Evolutionary conservation across 257 asterid species (phyloP), one percentile per base, ranked within the genome.

Genomic region (Gynochthodes officinalis): DNA sequence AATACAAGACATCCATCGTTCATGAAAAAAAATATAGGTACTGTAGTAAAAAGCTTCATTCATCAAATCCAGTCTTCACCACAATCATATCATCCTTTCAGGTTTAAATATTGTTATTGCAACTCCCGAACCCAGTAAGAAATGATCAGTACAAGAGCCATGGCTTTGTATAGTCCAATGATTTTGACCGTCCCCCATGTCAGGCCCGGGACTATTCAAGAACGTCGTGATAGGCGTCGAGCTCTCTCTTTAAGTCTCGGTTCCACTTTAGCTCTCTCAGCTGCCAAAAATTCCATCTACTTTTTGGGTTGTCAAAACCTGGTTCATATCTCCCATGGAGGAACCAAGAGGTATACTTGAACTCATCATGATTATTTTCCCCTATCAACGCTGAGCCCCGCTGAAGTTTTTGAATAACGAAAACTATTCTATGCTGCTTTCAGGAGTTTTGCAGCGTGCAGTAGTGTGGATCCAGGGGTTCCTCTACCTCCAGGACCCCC

Each of bases 401-500:
- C n/a, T n/a, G n/a, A n/a, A n/a, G n/a, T n/a, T 42, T 7, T 42
- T 42, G 12, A 10, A 10, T 9, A 1, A 9, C 52, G 4, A 2
- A 46, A 46, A 46, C 3, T 46, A 46, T 46, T 46, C 42, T 46
- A 30, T 33, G 40, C 11, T 69, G 11, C 50, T 2, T 64, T 46
- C 42, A 79, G 83, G 64, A 81, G 73, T 55, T 67, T 71, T 54
- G 73, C 64, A 7, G 82, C 59, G 6, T 61, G 27, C 70, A 52
- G 49, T 48, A 70, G 73, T 64, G 44, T 54, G 25, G 70, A 63
- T 15, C 90, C 90, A 0, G 91, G 85, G 58, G 82, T 77, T 72
- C 89, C 96, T 13, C 57, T 76, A 62, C 89, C 96, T 35, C 54
- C 95, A 4, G 83, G 73, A 35, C 81, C 92, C 28, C 69, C 86